A percentile compares a stretch with the other conserved stretches of the same genome.
Conservation (phyloP, 2,329 filamentous ascomycete species). For the Alternaria sp. region DNA sequence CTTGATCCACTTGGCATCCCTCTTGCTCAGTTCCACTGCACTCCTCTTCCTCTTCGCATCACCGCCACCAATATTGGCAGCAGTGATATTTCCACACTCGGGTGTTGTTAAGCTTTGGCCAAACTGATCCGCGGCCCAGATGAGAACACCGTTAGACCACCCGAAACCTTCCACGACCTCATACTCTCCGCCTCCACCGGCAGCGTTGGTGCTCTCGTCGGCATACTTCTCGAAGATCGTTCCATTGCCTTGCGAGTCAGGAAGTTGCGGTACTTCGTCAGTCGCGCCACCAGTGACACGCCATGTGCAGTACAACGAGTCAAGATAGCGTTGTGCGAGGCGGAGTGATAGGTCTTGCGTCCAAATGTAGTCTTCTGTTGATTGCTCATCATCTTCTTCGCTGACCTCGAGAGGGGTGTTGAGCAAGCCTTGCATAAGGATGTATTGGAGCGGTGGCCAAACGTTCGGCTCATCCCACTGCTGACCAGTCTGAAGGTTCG, state of each 20-base stretch:
- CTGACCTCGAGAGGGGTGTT: slow-evolving; percentile 65
- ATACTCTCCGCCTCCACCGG: slow-evolving; percentile 72
- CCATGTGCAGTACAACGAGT: slow-evolving; percentile 74
- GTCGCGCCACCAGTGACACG: slow-evolving; percentile 70
- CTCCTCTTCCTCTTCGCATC: slow-evolving; percentile 36
- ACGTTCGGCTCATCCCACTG: slow-evolving; percentile 76
- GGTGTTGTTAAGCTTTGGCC: slow-evolving; percentile 62
- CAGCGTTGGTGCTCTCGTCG: slow-evolving; percentile 65
- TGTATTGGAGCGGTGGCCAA: slow-evolving; percentile 72
- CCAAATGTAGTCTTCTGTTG: slow-evolving; percentile 55
- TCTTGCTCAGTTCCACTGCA: slow-evolving; percentile 37
- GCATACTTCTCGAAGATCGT: slow-evolving; percentile 76
- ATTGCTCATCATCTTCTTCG: slow-evolving; percentile 54
- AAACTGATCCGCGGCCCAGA: slow-evolving; percentile 71
- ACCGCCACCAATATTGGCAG: slow-evolving; percentile 25
- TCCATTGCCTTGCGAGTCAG: slow-evolving; percentile 57
- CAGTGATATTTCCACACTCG: slow-evolving; percentile 49
- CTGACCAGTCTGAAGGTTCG: slow-evolving; percentile 66
- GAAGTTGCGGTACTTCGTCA: slow-evolving; percentile 28
- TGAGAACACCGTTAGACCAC: slow-evolving; percentile 72
- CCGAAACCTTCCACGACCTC: slow-evolving; percentile 73
- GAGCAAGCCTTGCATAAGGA: slow-evolving; percentile 67
- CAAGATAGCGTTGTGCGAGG: slow-evolving; percentile 70
- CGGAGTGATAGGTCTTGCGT: slow-evolving; percentile 63
- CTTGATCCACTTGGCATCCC: slow-evolving; percentile 44